Evolutionary conservation across 805 yeast species (phyloP).

Genomic region (Sugiyamaella boreocaroliniensis): DNA sequence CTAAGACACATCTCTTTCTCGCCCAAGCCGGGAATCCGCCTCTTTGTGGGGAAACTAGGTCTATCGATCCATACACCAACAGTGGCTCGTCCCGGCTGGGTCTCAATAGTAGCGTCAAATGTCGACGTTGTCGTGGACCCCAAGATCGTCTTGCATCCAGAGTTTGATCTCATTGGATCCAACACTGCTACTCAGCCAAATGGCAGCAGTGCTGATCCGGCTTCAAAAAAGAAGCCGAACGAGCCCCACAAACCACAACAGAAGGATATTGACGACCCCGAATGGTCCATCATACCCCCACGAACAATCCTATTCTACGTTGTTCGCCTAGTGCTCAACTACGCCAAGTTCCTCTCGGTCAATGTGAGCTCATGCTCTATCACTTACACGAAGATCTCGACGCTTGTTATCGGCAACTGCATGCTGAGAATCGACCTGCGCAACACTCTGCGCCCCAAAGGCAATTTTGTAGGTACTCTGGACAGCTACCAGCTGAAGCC

Average conservation of each 20-base stretch:
- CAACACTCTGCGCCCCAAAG: slow-evolving; percentile 18
- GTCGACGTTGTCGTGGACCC: slow-evolving; percentile 30
- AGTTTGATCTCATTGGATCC: slow-evolving; percentile 4
- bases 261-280: slow-evolving; percentile 9
- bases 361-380: slow-evolving; percentile 22
- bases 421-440: slow-evolving; percentile 28
- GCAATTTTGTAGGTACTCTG: slow-evolving; percentile 32
- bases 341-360: slow-evolving; percentile 25
- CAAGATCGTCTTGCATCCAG: slow-evolving; percentile 13
- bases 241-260: background rate
- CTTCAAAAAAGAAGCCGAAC: background rate
- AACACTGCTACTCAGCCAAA: background rate
- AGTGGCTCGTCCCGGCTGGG: slow-evolving; percentile 36
- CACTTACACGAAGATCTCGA: slow-evolving; percentile 22
- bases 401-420: slow-evolving; percentile 26
- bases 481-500: slow-evolving; percentile 25
- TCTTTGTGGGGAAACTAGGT: slow-evolving; percentile 32
- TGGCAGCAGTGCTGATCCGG: background rate
- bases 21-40: slow-evolving; percentile 30
- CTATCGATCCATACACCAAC: slow-evolving; percentile 35
- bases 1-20: slow-evolving; percentile 32
- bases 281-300: slow-evolving; percentile 23
- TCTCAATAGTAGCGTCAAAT: slow-evolving; percentile 29
- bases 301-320: slow-evolving; percentile 17
- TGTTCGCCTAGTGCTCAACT: slow-evolving; percentile 15